Percentiles rank a stretch among this genome's conserved stretches.
Conservation (phyloP, 2,329 filamentous ascomycete species). For the Fusarium pseudonygamai region DNA sequence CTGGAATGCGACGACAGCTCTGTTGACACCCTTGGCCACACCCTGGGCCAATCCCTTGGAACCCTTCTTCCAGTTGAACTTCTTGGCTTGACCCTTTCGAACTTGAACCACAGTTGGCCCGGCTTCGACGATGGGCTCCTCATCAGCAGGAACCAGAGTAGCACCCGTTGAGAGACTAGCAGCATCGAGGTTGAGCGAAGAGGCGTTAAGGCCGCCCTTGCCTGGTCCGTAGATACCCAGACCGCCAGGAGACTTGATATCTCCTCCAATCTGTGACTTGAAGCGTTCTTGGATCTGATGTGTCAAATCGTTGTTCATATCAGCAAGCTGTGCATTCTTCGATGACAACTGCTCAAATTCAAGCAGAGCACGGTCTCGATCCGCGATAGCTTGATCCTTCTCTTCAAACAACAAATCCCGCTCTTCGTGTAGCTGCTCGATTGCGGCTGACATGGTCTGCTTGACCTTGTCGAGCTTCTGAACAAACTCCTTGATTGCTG, state of each 20-base stretch:
- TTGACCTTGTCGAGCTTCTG: constrained; percentile 74
- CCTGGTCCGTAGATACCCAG: constrained; percentile 66
- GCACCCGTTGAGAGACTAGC: constrained; percentile 65
- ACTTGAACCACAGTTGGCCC: constrained; percentile 96
- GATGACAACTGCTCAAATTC: constrained; percentile 95
- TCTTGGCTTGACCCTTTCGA: constrained; percentile 91
- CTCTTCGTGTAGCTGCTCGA: constrained; percentile 72
- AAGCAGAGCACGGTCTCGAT: constrained; percentile 91
- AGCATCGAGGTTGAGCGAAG: constrained; percentile 61
- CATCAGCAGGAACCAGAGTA: constrained; percentile 69
- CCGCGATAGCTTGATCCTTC: constrained; percentile 80
- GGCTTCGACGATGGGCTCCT: constrained; percentile 73
- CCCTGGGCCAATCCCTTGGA: constrained; percentile 94
- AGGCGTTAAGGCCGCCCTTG: constrained; percentile 61
- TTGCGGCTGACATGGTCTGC: constrained; percentile 63
- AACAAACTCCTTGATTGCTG: constrained; percentile 90
- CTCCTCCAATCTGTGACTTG: constrained; percentile 75
- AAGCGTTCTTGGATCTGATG: constrained; percentile 94
- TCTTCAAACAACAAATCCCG: constrained; percentile 87
- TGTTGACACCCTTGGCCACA: constrained; percentile 92
- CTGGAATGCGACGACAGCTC: constrained; percentile 81
- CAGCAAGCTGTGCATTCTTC: constrained; percentile 92
- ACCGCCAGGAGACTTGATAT: constrained; percentile 60
- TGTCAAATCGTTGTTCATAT: constrained; percentile 95
- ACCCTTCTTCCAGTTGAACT: constrained; percentile 99